Conservation (phyloP, 2,329 filamentous ascomycete species). For the Orbilia javanica region DNA sequence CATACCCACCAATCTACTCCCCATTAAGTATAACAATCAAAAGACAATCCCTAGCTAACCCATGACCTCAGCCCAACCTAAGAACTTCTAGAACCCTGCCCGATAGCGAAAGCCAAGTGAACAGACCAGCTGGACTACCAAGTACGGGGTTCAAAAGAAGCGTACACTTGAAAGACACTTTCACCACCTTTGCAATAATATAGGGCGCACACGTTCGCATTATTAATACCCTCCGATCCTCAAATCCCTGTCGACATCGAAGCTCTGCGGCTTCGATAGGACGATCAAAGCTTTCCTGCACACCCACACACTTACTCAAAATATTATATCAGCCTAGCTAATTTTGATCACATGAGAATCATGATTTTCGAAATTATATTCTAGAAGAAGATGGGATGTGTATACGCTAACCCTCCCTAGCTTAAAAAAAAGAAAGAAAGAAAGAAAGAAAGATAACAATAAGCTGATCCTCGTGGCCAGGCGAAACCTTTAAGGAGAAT, state of each 20-base stretch:
- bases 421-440: too few species aligned
- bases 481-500: too few species aligned
- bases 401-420: too few species aligned
- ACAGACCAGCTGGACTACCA: background rate
- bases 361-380: background rate
- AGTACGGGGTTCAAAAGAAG: background rate
- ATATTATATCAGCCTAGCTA: background rate
- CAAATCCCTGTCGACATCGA: background rate
- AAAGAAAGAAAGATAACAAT: too few species aligned
- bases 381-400: background rate
- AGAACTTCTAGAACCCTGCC: background rate
- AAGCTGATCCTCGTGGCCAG: too few species aligned
- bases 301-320: background rate
- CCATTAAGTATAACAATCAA: background rate
- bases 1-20: background rate
- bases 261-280: background rate
- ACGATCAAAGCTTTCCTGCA: background rate
- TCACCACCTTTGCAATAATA: background rate
- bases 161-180: background rate
- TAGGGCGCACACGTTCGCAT: background rate
- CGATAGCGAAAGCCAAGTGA: background rate
- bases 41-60: background rate
- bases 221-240: background rate
- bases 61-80: background rate
- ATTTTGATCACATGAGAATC: background rate